Evolutionary conservation across 2,329 filamentous ascomycete genomes (phyloP), one percentile per base, ranked within the genome.

Genomic region (Penicillium sp.): DNA sequence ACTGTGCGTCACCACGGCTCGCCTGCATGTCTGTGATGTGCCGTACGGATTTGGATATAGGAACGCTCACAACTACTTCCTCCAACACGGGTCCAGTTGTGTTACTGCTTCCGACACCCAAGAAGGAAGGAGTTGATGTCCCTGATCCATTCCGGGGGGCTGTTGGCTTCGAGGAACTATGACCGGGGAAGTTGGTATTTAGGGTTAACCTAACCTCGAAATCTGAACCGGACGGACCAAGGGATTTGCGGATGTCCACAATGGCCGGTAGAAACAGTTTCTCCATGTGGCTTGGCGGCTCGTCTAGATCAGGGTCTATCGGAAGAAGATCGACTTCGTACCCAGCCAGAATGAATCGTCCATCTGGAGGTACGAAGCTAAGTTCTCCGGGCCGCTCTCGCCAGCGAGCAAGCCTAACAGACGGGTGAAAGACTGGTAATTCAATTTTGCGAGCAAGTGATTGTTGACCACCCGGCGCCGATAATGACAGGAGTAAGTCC

Each of bases 291-390:
- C 73, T 81, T 1, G 82, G 72, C 48, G 74, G 80, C 16, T 81
- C 77, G 46, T 78, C 78, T 61, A 82, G 80, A 18, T 80, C 78
- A 58, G 77, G 79, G 14, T 85, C 81, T 44, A 87, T 82, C 0
- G 91, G 91, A 11, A 97, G 78, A 20, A 99, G 75, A 69, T 99
- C 90, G 18, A 95, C 90, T 70, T 96, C 92, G 67, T 99, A 99
- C 20, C 91, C 92, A 28, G 91, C 92, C 16, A 99, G 79, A 36
- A 96, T 88, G 69, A 97, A 99, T 39, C 90, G 84, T 28, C 94
- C 94, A 69, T 99, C 94, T 0, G 94, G 94, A 2, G 94, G 94
- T 11, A 99, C 84, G 65, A 99, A 99, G 67, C 90, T 95, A n/a
- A 99, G 78, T 58, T 96, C 89, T 3, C 94, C 94, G 0, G 92